Evolutionary conservation across 108 stramenopile genomes (phyloP).

Genomic region (Nitzschia sp.): DNA sequence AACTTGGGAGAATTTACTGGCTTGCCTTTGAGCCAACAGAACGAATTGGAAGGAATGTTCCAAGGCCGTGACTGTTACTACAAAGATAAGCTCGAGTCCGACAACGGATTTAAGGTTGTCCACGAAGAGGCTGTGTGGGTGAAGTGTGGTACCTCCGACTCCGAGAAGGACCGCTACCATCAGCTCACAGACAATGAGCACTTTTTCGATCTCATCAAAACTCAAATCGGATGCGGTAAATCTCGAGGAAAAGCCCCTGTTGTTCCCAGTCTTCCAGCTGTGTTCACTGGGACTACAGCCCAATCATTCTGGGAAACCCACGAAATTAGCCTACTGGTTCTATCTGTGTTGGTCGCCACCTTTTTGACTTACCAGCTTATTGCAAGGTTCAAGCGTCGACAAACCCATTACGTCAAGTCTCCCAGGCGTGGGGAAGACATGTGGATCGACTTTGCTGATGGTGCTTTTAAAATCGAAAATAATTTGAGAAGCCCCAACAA

Average conservation of each 20-base stretch:
- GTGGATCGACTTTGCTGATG: conserved; percentile 14
- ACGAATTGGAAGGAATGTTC: conserved; percentile 24
- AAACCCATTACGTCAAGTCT: conserved; percentile 5
- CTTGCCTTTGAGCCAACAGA: not conserved
- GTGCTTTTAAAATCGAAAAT: not conserved
- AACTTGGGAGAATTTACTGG: not conserved
- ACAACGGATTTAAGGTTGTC: conserved; percentile 4
- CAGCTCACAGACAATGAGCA: not conserved
- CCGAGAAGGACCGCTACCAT: not conserved
- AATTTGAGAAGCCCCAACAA: not conserved
- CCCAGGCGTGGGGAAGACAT: not conserved
- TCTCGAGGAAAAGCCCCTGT: not conserved
- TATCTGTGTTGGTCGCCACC: not conserved
- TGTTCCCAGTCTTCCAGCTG: too few species aligned
- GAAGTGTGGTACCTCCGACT: not conserved
- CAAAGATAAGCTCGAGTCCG: not conserved
- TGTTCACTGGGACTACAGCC: too few species aligned
- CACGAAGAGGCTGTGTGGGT: conserved; percentile 4
- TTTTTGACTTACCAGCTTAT: not conserved
- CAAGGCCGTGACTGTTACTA: conserved; percentile 27
- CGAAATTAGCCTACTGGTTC: not conserved
- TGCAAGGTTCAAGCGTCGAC: not conserved
- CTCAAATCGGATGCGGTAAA: not conserved
- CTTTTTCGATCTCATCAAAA: not conserved
- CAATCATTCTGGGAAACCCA: not conserved